These are phyloP conservation scores for Cenococcum geophilum DNA, from an alignment of 495 filamentous ascomycete species.

Conservation along the genomic window DNA sequence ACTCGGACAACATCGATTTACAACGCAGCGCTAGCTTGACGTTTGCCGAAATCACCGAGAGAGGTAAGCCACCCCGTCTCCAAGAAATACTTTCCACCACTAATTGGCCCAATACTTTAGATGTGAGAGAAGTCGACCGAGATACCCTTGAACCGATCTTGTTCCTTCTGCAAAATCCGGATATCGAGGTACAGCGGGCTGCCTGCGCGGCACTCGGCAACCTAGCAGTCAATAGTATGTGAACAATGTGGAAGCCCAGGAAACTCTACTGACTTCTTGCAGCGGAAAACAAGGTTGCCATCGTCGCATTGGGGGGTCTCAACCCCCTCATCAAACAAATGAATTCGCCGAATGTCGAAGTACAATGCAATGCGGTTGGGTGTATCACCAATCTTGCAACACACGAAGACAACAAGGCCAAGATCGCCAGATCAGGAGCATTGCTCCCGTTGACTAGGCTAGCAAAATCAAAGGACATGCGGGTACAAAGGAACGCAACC, in stretches of 20 bases:
- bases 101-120: conserved; percentile 44
- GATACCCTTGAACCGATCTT: conserved; percentile 94
- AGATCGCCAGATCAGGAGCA: conserved; percentile 92
- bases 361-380: conserved; percentile 97
- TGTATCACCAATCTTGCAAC: conserved; percentile 98
- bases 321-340: conserved; percentile 93
- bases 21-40: conserved; percentile 96
- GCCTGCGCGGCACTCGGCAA: conserved; percentile 95
- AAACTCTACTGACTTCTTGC: conserved; percentile 43
- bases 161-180: conserved; percentile 85
- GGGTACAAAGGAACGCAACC: conserved; percentile 95
- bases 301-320: conserved; percentile 86
- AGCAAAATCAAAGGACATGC: conserved; percentile 97
- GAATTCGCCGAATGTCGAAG: conserved; percentile 98
- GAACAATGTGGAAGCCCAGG: background rate
- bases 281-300: conserved; percentile 97
- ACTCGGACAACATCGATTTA: conserved; percentile 97
- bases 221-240: conserved; percentile 87
- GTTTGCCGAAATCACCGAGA: conserved; percentile 97
- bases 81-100: background rate
- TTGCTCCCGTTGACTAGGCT: conserved; percentile 82
- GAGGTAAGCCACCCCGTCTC: conserved; percentile 54
- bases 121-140: conserved; percentile 92
- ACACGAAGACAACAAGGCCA: conserved; percentile 98
- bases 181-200: conserved; percentile 95